Conservation (phyloP, 2,329 filamentous ascomycete species). For the Chaetomium sp. region DNA sequence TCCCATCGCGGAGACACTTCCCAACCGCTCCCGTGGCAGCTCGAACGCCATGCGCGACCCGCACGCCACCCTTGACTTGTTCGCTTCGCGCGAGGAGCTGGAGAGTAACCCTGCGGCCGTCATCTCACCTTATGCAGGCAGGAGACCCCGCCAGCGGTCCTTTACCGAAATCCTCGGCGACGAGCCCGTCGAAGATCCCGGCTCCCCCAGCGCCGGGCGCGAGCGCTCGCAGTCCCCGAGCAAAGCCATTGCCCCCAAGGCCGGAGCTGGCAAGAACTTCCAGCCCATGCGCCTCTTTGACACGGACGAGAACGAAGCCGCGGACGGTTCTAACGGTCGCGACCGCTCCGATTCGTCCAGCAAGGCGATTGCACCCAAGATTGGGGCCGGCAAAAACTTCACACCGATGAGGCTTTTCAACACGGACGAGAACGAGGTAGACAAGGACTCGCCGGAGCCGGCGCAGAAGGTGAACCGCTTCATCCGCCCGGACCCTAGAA, state of each 20-base stretch:
- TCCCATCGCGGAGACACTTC: conserved; percentile 28
- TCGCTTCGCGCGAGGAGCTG: conserved; percentile 60
- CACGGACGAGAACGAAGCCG: conserved; percentile 37
- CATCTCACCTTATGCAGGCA: conserved; percentile 56
- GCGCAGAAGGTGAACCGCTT: conserved; percentile 25
- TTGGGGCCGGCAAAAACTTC: too few species aligned
- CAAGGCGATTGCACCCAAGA: too few species aligned
- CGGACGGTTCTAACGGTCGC: conserved; percentile 35
- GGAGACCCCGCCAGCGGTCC: conserved; percentile 58
- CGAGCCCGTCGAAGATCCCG: conserved; percentile 35
- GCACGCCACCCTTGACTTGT: conserved; percentile 68
- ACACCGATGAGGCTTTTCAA: too few species aligned
- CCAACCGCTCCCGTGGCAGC: conserved; percentile 43
- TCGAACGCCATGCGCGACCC: conserved; percentile 54
- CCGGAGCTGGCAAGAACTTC: conserved; percentile 54
- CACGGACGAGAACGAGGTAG: too few species aligned
- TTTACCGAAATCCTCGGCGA: conserved; percentile 65
- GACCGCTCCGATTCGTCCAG: conserved; percentile 29
- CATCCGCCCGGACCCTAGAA: conserved; percentile 65
- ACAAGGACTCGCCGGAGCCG: too few species aligned
- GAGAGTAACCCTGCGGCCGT: conserved; percentile 44
- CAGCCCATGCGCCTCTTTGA: conserved; percentile 59
- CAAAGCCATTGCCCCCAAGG: conserved; percentile 44
- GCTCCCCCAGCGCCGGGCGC: conserved; percentile 33
- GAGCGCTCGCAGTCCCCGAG: conserved; percentile 47